A percentile compares a stretch with the other conserved stretches of the same genome.
Evolutionary conservation across 2,329 filamentous ascomycete species (phyloP).

Genomic region (Colletotrichum destructivum): DNA sequence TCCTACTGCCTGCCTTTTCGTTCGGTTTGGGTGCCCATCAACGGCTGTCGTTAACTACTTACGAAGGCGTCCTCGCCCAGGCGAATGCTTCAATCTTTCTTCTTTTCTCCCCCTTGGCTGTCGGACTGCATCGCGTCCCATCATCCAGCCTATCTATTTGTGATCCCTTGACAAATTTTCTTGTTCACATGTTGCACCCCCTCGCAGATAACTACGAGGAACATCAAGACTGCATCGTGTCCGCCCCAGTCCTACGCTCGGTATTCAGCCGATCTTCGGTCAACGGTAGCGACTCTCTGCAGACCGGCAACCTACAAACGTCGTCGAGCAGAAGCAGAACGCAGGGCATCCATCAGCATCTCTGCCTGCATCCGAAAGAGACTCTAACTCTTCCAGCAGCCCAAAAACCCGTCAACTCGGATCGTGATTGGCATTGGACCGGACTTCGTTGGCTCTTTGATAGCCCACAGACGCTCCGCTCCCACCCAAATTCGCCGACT

Average conservation of each 20-base stretch:
- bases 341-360: conserved; percentile 11
- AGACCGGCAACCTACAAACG: conserved; percentile 10
- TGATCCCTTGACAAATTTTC: neutral
- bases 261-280: conserved; percentile 24
- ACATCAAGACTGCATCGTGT: neutral
- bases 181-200: no score
- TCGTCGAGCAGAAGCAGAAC: conserved; percentile 16
- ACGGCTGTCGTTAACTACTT: conserved; percentile 35
- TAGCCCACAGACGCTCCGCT: conserved; percentile 41
- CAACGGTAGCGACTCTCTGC: conserved; percentile 13
- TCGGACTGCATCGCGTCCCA: neutral
- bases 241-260: conserved; percentile 10
- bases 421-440: conserved; percentile 39
- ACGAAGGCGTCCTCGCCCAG: conserved; percentile 22
- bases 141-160: neutral
- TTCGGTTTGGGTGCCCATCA: conserved; percentile 26
- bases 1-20: conserved; percentile 32
- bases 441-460: conserved; percentile 37
- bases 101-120: neutral
- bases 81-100: neutral
- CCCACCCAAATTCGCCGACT: conserved; percentile 41
- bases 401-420: conserved; percentile 32
- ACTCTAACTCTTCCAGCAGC: conserved; percentile 1
- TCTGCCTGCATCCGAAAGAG: neutral
- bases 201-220: neutral